Evolutionary conservation across 108 stramenopile genomes (phyloP), one percentile per base, ranked within the genome.

Genomic region (Skeletonema potamos): DNA sequence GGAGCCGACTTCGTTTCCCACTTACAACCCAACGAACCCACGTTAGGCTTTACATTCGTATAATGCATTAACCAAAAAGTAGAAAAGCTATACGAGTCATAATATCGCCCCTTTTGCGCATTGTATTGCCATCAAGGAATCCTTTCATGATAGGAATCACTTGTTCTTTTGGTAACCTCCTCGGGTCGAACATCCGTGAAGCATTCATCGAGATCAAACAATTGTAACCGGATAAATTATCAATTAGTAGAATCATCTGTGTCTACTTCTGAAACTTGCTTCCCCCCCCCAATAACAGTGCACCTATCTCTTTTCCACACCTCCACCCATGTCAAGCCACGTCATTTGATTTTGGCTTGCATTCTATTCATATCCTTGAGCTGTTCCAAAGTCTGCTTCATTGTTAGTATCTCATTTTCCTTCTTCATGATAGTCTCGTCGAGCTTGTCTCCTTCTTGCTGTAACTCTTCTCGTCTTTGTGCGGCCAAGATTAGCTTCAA

Each of bases 391-490:
- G 76, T 70, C 58, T 65, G 56, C 33, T 70, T 59, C 69, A 77
- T 66, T n/a, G 57, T 65, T n/a, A 46, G 27, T 17, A 77, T 70
- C 39, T 79, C 77, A 46, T 67, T 62, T 36, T 79, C 72, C 60
- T 86, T 74, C 54, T 64, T 69, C 30, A 77, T 63, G 59, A 96
- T 91, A 33, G 86, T 83, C 29, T 71, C 82, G 58, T 96, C 91
- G 11, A 96, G 82, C 68, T 85, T 76, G 62, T 96, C 92, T 9
- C 94, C 94, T 66, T 89, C 78, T 32, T 88, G 70, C 81, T 94
- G 94, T 39, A 96, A 70, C 73, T 96, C 94, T 64, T 92, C 92
- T 56, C 91, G 77, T 77, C 72, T 85, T 83, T 96, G 92, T 13
- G 94, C 94, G 15, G 91, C 90, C 36, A 81, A 44, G 60, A 96